Evolutionary conservation across 164 flowering plant species (phyloP), one percentile per base, ranked within the genome.

Genomic region (Stephania cephalantha): DNA sequence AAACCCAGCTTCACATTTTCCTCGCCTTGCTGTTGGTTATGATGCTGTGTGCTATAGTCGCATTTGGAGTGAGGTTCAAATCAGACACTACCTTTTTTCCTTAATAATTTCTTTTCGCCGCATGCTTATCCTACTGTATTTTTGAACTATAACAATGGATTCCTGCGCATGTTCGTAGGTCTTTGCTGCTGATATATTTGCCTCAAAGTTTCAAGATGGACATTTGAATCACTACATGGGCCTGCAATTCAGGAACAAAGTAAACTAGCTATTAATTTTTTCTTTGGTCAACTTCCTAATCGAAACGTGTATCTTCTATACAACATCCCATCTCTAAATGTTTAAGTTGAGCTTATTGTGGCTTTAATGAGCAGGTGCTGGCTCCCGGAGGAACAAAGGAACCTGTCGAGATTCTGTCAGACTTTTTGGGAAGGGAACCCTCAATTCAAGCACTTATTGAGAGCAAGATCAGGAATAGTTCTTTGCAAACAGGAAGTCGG

Each of bases 11-110:
- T 92, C 99, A 69, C 90, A 91, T 84, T 91, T 90, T 81, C 94
- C 95, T 35, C 89, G 91, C 46, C 82, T 86, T 79, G 98, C 89
- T 53, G 83, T 94, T 77, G 97, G 97, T 73, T 88, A 82, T 81
- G 97, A 92, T 85, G 95, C 97, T 76, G 83, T 89, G 81, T 96
- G 98, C 87, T 94, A 96, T 84, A 92, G 98, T 80, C 93, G 88
- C 76, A 84, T 96, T 30, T 96, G 98, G 98, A 94, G 98, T 84
- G 93, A 96, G 97, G 98, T 95, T 31, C 63, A 84, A 44, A 4
- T 42, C 8, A 53, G 65, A 7, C 5, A 5, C 22, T 64, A 8
- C 64, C 64, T 10, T 13, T n/a, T 61, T 66, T 4, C 18, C 64
- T 58, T 58, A 58, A 58, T n/a, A 4, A 53, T 4, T 31, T 46